phyloP scores from a whole-genome alignment of 2,329 filamentous ascomycete species.

The Diaporthe aspalathi region DNA sequence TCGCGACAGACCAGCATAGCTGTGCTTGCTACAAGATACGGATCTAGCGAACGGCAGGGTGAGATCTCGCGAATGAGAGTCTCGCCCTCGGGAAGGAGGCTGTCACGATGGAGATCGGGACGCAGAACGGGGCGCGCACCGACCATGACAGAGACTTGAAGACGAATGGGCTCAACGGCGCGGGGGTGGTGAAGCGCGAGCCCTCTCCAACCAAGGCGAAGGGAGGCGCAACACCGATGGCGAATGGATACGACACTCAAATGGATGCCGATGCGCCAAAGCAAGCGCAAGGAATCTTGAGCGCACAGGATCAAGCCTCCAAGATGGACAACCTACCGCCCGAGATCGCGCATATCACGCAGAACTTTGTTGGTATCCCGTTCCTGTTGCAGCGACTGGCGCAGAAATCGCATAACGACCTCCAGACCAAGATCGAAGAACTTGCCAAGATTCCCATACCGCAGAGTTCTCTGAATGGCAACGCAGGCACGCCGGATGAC shows the following conservation, averaged over 20 bases:
- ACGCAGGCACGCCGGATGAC: slow-evolving; percentile 60
- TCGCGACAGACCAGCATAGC: not conserved
- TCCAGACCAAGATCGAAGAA: slow-evolving; percentile 76
- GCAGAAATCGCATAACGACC: slow-evolving; percentile 83
- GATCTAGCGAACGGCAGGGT: slow-evolving; percentile 36
- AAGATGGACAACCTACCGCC: slow-evolving; percentile 70
- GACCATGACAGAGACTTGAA: slow-evolving; percentile 65
- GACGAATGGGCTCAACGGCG: slow-evolving; percentile 59
- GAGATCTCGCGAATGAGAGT: slow-evolving; percentile 40
- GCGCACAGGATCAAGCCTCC: slow-evolving; percentile 45
- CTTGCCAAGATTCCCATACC: slow-evolving; percentile 76
- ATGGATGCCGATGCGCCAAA: slow-evolving; percentile 43
- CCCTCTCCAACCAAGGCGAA: slow-evolving; percentile 51
- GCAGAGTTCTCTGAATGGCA: slow-evolving; percentile 62
- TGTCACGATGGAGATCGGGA: slow-evolving; percentile 53
- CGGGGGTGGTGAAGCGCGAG: slow-evolving; percentile 44
- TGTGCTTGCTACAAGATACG: not conserved
- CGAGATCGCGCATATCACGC: slow-evolving; percentile 77
- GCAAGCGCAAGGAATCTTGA: slow-evolving; percentile 41
- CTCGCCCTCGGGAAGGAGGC: slow-evolving; percentile 38
- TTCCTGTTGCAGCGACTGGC: slow-evolving; percentile 81
- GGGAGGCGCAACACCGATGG: slow-evolving; percentile 45
- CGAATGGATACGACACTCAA: slow-evolving; percentile 46
- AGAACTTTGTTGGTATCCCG: slow-evolving; percentile 81
- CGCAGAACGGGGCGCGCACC: slow-evolving; percentile 63